A percentile compares a stretch with the other conserved stretches of the same genome.
Conservation (phyloP, 768 basidiomycete genomes). For the Serendipita sp. region DNA sequence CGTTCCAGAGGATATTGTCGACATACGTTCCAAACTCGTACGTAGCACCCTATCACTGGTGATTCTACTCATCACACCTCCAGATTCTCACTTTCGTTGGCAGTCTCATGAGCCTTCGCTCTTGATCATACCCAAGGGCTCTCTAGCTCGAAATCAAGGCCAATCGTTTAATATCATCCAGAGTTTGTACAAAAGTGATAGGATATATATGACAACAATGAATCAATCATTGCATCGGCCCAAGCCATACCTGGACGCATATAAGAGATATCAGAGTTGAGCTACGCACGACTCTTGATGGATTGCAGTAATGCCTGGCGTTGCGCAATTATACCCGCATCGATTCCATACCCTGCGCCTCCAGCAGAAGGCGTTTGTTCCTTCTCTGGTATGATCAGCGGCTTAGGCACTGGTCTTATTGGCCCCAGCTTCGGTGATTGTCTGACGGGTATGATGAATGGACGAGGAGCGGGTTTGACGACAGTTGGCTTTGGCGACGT, state of each 20-base stretch:
- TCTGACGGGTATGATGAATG: not conserved
- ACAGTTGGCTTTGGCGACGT: constrained; percentile 27
- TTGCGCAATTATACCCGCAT: constrained; percentile 3
- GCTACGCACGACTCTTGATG: not conserved
- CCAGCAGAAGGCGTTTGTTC: not conserved
- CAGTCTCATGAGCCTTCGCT: constrained; percentile 56
- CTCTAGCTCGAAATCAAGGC: not conserved
- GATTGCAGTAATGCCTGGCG: not conserved
- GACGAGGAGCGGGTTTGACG: not conserved
- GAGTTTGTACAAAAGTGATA: not conserved
- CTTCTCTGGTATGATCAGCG: not conserved
- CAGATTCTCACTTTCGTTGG: constrained; percentile 94
- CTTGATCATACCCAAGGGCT: not conserved
- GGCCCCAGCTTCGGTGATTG: not conserved
- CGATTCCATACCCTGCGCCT: not conserved
- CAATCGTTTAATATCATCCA: not conserved
- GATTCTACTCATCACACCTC: not conserved
- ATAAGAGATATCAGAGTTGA: not conserved
- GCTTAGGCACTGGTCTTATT: not conserved
- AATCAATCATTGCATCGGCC: not conserved
- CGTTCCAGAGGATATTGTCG: constrained; percentile 94
- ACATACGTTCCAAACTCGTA: constrained; percentile 79
- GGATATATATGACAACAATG: not conserved
- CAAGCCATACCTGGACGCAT: not conserved
- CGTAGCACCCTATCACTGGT: constrained; percentile 19